These are phyloP conservation scores for Ulmus americana DNA, from an alignment of 331 rosid species.

Conservation along the genomic window DNA sequence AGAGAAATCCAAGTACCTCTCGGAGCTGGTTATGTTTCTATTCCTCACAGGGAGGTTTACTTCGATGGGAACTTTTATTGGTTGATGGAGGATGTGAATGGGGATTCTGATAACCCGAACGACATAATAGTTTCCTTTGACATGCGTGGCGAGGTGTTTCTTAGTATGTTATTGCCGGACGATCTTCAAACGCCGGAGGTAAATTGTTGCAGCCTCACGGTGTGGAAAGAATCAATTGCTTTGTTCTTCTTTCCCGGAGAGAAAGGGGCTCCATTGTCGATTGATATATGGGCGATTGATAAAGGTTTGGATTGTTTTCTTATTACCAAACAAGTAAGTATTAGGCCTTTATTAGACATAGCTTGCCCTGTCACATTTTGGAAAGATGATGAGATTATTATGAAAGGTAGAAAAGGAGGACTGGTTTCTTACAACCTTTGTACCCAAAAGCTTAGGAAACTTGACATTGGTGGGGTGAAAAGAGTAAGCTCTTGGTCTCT, in stretches of 20 bases:
- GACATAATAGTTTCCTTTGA: not conserved
- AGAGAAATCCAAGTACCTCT: not conserved
- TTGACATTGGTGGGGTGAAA: not conserved
- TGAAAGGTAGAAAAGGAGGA: not conserved
- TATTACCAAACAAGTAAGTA: not conserved
- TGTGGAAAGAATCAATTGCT: constrained; percentile 4
- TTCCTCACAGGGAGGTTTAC: not conserved
- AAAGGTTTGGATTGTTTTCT: not conserved
- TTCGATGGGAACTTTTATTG: not conserved
- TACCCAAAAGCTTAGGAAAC: not conserved
- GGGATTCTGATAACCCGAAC: not conserved
- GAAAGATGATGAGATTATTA: not conserved
- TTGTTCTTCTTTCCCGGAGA: not conserved
- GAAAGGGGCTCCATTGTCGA: not conserved
- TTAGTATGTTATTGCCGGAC: not conserved
- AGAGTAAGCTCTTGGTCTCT: not conserved
- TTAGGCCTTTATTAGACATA: not conserved
- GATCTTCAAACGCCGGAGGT: not conserved
- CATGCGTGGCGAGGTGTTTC: not conserved
- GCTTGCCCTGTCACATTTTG: not conserved
- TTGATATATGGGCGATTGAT: not conserved
- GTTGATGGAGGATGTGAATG: not conserved
- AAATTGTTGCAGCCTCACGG: not conserved
- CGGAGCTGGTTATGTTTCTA: too few relatives aligned
- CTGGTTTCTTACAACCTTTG: not conserved